Base-by-base conservation (phyloP, 148 eudicot genomes). In the Vaccinium macrocarpon region DNA sequence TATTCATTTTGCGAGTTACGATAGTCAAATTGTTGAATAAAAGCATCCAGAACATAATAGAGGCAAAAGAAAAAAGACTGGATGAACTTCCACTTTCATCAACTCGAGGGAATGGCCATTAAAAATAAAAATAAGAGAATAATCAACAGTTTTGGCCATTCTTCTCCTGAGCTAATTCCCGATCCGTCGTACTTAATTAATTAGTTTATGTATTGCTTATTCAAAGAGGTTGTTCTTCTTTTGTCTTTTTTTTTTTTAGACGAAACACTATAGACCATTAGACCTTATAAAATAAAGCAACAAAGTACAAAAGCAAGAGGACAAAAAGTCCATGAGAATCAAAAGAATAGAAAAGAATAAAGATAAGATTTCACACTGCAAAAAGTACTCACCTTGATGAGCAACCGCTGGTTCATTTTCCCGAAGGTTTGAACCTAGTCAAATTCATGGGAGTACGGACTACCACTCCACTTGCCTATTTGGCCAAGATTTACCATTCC, bases 351-450 rank as follows among this genome's bases (percentile, higher is more conserved):
- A 8, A 8, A 8, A 61, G 23, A 62, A 10, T 64, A 25, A 18
- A 64, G 10, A 64, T 9, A 64, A 64, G 15, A 64, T 23, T 29
- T 64, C 32, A 25, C 14, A 23, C 71, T 64, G 71, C 71, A 64
- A 64, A 64, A 2, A 88, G 21, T 76, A 79, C 84, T 61, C 86
- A 90, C 84, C 85, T 84, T 88, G 87, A 84, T 62, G 57, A 23
- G 50, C 38, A 85, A 27, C 68, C 77, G 79, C 80, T n/a, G 52
- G 52, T 78, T 55, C 85, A 35, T 80, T 76, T 14, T 85, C 87
- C 72, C 25, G 80, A 35, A 35, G 38, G 38, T 35, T 35, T 35
- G 38, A 35, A 35, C 38, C 38, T 35, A 35, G 38, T 35, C 38
- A 35, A 35, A 35, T 35, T 35, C 38, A 35, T 35, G 38, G 38